Conservation (phyloP, 345 rosid genomes). For the Arabis hirsuta region DNA sequence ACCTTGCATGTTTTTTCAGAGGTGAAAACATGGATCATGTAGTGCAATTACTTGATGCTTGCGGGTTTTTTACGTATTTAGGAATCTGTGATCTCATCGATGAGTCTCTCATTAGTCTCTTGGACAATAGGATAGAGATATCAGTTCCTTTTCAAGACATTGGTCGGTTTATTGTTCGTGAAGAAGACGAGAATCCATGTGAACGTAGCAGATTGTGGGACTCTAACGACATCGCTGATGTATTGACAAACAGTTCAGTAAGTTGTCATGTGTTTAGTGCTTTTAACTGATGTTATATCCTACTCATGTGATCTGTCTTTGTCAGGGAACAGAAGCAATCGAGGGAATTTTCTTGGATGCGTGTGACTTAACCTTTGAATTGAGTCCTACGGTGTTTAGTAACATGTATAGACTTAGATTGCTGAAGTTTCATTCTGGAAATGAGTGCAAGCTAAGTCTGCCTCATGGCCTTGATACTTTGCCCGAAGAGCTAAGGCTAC, state of each 20-base stretch:
- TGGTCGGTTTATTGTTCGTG: constrained; percentile 28
- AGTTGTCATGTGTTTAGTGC: background rate
- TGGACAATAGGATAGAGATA: constrained; percentile 13
- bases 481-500: constrained; percentile 33
- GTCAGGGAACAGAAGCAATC: constrained; percentile 41
- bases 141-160: constrained; percentile 43
- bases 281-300: background rate
- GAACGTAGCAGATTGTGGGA: constrained; percentile 42
- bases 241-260: constrained; percentile 32
- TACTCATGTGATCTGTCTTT: background rate
- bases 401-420: constrained; percentile 35
- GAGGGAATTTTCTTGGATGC: constrained; percentile 36
- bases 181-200: constrained; percentile 30
- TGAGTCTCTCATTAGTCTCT: constrained; percentile 40
- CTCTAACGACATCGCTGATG: constrained; percentile 23
- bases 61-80: constrained; percentile 30
- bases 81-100: constrained; percentile 44
- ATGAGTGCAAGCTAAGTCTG: background rate
- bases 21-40: constrained; percentile 37
- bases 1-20: constrained; percentile 43
- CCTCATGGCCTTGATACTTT: constrained; percentile 20
- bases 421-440: constrained; percentile 21
- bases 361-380: constrained; percentile 5
- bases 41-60: constrained; percentile 41
- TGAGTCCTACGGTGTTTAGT: constrained; percentile 8